phyloP scores from a whole-genome alignment of 495 filamentous ascomycete genomes.

The Darksidea phi region DNA sequence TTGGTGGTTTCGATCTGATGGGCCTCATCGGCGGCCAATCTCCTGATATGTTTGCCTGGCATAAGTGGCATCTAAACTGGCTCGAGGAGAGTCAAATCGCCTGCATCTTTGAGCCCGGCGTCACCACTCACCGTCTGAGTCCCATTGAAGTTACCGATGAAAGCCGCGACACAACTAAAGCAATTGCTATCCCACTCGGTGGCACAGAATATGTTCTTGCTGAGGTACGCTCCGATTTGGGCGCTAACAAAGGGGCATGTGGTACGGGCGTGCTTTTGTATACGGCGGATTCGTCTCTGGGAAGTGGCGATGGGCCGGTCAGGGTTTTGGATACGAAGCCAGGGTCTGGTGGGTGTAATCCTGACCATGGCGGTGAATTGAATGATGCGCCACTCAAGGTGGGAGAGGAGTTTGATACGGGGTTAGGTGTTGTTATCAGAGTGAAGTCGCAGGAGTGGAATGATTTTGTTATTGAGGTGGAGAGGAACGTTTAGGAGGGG shows the following conservation, averaged over 20 bases:
- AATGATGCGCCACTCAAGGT: constrained; percentile 15
- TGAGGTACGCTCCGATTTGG: constrained; percentile 17
- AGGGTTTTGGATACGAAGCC: constrained; percentile 17
- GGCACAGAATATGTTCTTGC: constrained; percentile 8
- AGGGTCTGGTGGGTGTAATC: constrained; percentile 11
- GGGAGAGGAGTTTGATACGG: neutral
- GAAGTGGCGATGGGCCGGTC: neutral
- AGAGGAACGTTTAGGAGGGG: neutral
- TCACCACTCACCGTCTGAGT: constrained; percentile 13
- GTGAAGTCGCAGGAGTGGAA: constrained; percentile 1
- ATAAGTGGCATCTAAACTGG: constrained; percentile 25
- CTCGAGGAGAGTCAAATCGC: constrained; percentile 18
- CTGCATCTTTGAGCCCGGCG: constrained; percentile 3
- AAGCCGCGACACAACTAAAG: neutral
- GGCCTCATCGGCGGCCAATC: constrained; percentile 16
- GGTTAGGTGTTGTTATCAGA: constrained; percentile 12
- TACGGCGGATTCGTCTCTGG: constrained; percentile 7
- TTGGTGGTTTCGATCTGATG: constrained; percentile 24
- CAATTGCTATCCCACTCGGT: constrained; percentile 15
- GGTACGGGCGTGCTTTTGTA: constrained; percentile 20
- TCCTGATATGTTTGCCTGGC: constrained; percentile 23
- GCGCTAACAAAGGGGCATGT: constrained; percentile 9
- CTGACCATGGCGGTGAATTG: neutral
- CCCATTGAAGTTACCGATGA: constrained; percentile 13
- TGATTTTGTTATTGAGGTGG: constrained; percentile 19